phyloP scores from a whole-genome alignment of 2,329 filamentous ascomycete genomes.

The Xylariomycetidae sp. region DNA sequence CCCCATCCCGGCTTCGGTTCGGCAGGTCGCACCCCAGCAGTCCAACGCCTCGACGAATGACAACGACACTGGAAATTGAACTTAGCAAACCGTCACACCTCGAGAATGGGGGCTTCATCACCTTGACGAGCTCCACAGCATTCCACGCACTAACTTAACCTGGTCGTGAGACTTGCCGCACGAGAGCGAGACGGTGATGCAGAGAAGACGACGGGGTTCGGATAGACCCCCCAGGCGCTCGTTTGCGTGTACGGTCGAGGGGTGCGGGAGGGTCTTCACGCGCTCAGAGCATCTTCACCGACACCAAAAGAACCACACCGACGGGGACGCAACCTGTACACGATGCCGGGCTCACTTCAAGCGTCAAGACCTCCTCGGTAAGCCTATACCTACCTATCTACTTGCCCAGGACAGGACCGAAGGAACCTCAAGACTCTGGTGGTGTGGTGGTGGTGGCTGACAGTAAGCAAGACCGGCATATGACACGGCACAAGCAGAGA shows the following conservation, averaged over 20 bases:
- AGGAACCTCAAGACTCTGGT: background rate
- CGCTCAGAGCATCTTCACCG: conserved; percentile 52
- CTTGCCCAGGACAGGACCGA: too few species aligned
- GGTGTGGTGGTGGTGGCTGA: conserved; percentile 1
- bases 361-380: conserved; percentile 52
- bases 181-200: too few species aligned
- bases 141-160: too few species aligned
- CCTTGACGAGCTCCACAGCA: too few species aligned
- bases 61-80: too few species aligned
- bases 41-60: too few species aligned
- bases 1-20: too few species aligned
- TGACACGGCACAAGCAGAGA: conserved; percentile 46
- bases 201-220: too few species aligned
- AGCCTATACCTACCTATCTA: conserved; percentile 11
- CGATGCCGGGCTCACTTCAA: conserved; percentile 57
- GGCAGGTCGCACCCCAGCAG: too few species aligned
- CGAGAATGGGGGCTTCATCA: too few species aligned
- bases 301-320: conserved; percentile 51
- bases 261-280: conserved; percentile 48
- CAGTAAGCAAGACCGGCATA: conserved; percentile 44
- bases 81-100: too few species aligned
- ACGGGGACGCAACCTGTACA: conserved; percentile 47
- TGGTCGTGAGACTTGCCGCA: too few species aligned
- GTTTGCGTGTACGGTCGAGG: conserved; percentile 34
- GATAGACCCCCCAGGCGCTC: background rate